Conservation (phyloP, 108 stramenopile species). For the Cyclotella sp. region DNA sequence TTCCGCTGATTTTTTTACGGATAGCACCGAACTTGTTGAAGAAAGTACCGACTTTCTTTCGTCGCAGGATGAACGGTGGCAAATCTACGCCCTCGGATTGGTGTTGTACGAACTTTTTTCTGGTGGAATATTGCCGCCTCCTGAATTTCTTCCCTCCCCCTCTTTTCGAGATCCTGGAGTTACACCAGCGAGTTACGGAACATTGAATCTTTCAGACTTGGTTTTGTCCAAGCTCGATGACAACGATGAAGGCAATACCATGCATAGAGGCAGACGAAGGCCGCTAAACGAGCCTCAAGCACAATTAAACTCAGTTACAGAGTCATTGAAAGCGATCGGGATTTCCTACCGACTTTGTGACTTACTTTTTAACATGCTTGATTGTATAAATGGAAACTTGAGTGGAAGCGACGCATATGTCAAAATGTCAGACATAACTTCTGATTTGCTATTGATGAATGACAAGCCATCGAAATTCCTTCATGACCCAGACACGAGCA, state of each 20-base stretch:
- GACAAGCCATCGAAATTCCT: constrained; percentile 33
- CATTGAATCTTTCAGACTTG: neutral
- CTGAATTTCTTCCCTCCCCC: neutral
- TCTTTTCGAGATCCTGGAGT: too few species aligned
- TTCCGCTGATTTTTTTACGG: too few species aligned
- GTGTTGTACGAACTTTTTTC: constrained; percentile 34
- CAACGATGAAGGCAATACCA: neutral
- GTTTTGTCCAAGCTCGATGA: neutral
- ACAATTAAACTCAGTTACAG: too few species aligned
- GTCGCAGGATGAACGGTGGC: too few species aligned
- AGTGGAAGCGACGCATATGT: constrained; percentile 20
- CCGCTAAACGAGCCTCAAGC: too few species aligned
- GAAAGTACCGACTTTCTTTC: too few species aligned
- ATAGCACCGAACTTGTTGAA: too few species aligned
- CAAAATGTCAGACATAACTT: constrained; percentile 16
- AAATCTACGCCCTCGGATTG: too few species aligned
- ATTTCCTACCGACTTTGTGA: constrained; percentile 14
- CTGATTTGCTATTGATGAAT: constrained; percentile 37
- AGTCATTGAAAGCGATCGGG: constrained; percentile 9
- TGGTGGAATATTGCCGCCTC: constrained; percentile 12
- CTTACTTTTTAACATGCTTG: constrained; percentile 27
- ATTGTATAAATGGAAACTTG: constrained; percentile 17
- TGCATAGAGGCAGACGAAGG: too few species aligned
- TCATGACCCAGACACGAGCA: constrained; percentile 8
- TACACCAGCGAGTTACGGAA: too few species aligned